phyloP scores from a whole-genome alignment of 23 red algal species.

The Gracilaria gracilis region DNA sequence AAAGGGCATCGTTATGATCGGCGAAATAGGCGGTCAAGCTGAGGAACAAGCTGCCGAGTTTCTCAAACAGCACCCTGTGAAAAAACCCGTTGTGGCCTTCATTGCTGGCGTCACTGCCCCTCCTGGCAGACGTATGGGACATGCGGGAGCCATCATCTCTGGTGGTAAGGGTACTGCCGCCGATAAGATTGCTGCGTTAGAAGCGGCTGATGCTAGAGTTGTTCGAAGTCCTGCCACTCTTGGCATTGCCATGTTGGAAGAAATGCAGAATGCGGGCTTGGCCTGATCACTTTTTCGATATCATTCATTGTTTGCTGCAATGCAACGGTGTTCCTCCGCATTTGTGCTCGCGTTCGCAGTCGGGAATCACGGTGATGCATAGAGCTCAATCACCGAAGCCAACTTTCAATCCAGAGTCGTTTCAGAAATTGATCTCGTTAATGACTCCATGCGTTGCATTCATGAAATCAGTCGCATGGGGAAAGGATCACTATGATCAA shows the following conservation, averaged over 20 bases:
- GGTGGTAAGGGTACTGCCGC: conserved; percentile 95
- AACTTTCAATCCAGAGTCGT: not conserved
- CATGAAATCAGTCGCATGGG: not conserved
- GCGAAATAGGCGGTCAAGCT: conserved; percentile 98
- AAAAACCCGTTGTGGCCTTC: conserved; percentile 96
- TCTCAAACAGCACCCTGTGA: conserved; percentile 63
- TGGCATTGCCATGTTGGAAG: conserved; percentile 77
- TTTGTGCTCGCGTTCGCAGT: not conserved
- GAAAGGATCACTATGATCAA: not conserved
- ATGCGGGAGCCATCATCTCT: conserved; percentile 97
- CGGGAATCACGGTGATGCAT: not conserved
- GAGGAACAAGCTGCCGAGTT: conserved; percentile 96
- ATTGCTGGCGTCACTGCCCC: conserved; percentile 97
- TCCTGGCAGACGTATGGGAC: conserved; percentile 97
- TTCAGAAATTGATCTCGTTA: not conserved
- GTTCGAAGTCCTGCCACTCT: conserved; percentile 85
- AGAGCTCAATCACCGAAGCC: not conserved
- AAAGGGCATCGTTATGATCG: conserved; percentile 99
- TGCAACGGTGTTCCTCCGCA: not conserved
- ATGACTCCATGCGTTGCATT: not conserved
- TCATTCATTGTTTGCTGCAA: not conserved
- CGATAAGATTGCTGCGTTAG: conserved; percentile 89
- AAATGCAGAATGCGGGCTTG: conserved; percentile 71
- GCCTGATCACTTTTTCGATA: conserved; percentile 23
- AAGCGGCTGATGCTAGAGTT: conserved; percentile 85